Evolutionary conservation across 1,139 yeast genomes (phyloP), one percentile per base, ranked within the genome.

Genomic region (Sugiyamaella japonica): DNA sequence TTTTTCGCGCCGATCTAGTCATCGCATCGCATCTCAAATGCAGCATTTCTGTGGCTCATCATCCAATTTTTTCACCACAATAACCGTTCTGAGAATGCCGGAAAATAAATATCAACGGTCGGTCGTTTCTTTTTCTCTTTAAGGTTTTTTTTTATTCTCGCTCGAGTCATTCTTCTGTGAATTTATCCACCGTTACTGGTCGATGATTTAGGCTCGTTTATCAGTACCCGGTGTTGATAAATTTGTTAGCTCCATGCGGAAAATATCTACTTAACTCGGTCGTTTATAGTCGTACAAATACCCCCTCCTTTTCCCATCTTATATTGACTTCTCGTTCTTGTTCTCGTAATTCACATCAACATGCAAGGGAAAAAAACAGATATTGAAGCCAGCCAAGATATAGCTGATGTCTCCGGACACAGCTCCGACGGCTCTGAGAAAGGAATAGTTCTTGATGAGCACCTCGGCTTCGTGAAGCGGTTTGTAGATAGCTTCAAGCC

Each of bases 401-500:
- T n/a, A 4, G n/a, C 12, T n/a, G 40, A 32, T 17, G 25, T 28
- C 8, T 8, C 37, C 23, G 29, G 15, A 34, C 16, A 39, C 6
- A 12, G 13, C 8, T 34, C 48, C 4, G 15, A 34, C 9, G 31
- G 41, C 23, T 36, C 39, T 20, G 40, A 44, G 25, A 37, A 34
- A 28, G 50, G 50, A 5, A 28, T 47, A 12, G 50, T 47, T 3
- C 9, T 47, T 10, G 50, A 47, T 31, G 38, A 39, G 13, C 16
- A 28, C 2, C 29, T 47, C 28, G 43, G 52, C 2, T 48, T 48
- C 75, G n/a, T 77, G 68, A 1, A 46, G 76, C 61, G 50, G 12
- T 61, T 66, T 50, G 59, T 56, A 49, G 68, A 66, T 58, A 63
- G 69, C 8, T 67, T 67, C 61, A 61, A 60, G 55, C 63, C 61